phyloP scores from a whole-genome alignment of 306 rosid genomes.

The Lablab purpureus region DNA sequence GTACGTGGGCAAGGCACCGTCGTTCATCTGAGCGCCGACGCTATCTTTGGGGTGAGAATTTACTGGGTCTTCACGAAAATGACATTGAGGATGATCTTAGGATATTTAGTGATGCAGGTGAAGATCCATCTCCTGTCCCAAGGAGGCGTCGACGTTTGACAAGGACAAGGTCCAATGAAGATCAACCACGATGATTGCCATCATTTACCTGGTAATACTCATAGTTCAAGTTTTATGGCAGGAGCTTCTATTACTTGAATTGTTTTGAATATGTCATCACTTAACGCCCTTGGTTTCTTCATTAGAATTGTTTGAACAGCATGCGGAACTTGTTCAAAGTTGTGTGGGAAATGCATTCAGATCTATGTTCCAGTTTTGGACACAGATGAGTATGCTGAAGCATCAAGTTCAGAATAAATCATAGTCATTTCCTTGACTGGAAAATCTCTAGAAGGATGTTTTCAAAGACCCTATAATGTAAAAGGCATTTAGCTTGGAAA shows the following conservation, averaged over 20 bases:
- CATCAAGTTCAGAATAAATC: slow-evolving; percentile 47
- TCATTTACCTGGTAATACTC: slow-evolving; percentile 62
- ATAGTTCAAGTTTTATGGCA: slow-evolving; percentile 38
- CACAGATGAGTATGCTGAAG: slow-evolving; percentile 29
- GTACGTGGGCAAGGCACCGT: slow-evolving; percentile 78
- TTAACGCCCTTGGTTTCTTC: slow-evolving; percentile 56
- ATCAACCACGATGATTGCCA: slow-evolving; percentile 56
- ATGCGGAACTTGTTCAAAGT: slow-evolving; percentile 42
- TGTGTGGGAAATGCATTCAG: slow-evolving; percentile 41
- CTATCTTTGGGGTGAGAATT: slow-evolving; percentile 85
- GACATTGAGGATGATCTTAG: slow-evolving; percentile 53
- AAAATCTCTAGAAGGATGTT: slow-evolving; percentile 17
- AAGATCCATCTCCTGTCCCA: slow-evolving; percentile 66
- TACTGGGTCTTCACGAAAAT: slow-evolving; percentile 69
- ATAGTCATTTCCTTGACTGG: slow-evolving; percentile 4
- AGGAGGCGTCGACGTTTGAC: slow-evolving; percentile 82
- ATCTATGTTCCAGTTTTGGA: slow-evolving; percentile 41
- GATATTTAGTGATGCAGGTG: slow-evolving; percentile 53
- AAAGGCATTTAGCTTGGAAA: slow-evolving; percentile 35
- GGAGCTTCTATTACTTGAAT: slow-evolving; percentile 44
- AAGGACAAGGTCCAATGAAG: slow-evolving; percentile 71
- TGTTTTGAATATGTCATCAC: slow-evolving; percentile 42
- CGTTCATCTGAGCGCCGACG: slow-evolving; percentile 68
- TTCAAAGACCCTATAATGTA: slow-evolving; percentile 16
- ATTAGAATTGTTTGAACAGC: slow-evolving; percentile 54